Percentiles rank a stretch among this genome's conserved stretches.
Evolutionary conservation across 2,329 filamentous ascomycete species (phyloP).

Genomic region (Ilyonectria robusta): DNA sequence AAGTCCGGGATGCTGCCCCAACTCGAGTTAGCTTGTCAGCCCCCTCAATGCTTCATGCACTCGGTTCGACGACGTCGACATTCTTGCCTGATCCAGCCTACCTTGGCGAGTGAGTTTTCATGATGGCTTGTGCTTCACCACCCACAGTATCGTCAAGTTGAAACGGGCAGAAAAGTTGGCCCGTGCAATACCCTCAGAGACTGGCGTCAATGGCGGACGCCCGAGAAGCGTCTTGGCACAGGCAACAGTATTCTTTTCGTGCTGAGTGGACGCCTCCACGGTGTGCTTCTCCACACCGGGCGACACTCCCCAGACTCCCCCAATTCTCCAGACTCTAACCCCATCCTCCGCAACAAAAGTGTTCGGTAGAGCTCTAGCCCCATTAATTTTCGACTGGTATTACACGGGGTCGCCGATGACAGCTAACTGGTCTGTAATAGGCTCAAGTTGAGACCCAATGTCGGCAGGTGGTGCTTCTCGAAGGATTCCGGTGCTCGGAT

Average conservation of each 20-base stretch:
- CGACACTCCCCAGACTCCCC: constrained; percentile 27
- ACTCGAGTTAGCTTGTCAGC: background rate
- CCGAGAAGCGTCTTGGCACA: background rate
- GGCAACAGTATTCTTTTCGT: constrained; percentile 29
- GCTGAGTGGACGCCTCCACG: constrained; percentile 25
- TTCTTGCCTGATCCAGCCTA: background rate
- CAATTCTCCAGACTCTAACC: constrained; percentile 26
- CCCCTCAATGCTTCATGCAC: constrained; percentile 15
- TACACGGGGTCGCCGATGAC: constrained; percentile 30
- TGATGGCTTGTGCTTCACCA: background rate
- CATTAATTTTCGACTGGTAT: background rate
- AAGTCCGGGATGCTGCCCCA: background rate
- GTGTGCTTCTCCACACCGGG: constrained; percentile 16
- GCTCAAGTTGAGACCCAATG: background rate
- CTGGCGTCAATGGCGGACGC: background rate
- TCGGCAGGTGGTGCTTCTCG: constrained; percentile 6
- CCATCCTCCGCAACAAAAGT: constrained; percentile 16
- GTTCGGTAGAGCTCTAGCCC: background rate
- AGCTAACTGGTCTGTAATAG: constrained; percentile 1
- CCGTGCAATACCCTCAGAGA: background rate
- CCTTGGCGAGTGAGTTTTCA: background rate
- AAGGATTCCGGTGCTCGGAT: constrained; percentile 14
- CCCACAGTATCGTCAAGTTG: background rate
- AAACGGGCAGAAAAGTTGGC: background rate
- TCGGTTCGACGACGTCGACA: constrained; percentile 2